Evolutionary conservation across 2,329 filamentous ascomycete species (phyloP).

Genomic region (Cytospora paraplurivora): DNA sequence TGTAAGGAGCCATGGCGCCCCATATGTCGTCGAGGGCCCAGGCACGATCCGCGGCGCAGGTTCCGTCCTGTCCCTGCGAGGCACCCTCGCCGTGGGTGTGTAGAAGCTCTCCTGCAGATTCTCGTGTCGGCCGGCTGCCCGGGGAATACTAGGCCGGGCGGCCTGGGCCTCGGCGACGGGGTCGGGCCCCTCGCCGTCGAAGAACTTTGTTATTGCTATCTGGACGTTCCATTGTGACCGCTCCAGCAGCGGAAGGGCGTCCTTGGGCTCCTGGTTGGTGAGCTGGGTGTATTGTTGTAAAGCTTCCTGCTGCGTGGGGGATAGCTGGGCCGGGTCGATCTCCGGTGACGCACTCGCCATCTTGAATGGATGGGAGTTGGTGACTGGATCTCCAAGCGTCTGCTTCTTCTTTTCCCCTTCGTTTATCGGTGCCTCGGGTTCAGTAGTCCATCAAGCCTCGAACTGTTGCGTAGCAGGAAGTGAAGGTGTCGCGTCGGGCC

Average conservation of each 20-base stretch:
- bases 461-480: background rate
- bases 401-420: conserved; percentile 5
- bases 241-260: conserved; percentile 77
- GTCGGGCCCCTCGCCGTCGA: conserved; percentile 89
- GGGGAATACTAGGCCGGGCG: conserved; percentile 55
- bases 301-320: conserved; percentile 75
- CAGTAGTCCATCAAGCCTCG: conserved; percentile 20
- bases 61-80: conserved; percentile 51
- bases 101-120: conserved; percentile 68
- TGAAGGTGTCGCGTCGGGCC: background rate
- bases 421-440: background rate
- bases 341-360: conserved; percentile 48
- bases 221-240: conserved; percentile 97
- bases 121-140: conserved; percentile 66
- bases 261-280: conserved; percentile 76
- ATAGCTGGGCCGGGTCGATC: conserved; percentile 69
- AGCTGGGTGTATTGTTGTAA: conserved; percentile 87
- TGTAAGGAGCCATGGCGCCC: conserved; percentile 74
- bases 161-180: conserved; percentile 75
- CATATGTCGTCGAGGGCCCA: conserved; percentile 67
- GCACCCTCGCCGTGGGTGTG: conserved; percentile 37
- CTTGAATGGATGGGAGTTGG: conserved; percentile 27
- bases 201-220: conserved; percentile 97
- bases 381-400: background rate
- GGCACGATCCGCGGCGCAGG: conserved; percentile 85